These are phyloP conservation scores for Podosphaera fusca DNA, from an alignment of 2,329 filamentous ascomycete genomes.

Conservation along the genomic window DNA sequence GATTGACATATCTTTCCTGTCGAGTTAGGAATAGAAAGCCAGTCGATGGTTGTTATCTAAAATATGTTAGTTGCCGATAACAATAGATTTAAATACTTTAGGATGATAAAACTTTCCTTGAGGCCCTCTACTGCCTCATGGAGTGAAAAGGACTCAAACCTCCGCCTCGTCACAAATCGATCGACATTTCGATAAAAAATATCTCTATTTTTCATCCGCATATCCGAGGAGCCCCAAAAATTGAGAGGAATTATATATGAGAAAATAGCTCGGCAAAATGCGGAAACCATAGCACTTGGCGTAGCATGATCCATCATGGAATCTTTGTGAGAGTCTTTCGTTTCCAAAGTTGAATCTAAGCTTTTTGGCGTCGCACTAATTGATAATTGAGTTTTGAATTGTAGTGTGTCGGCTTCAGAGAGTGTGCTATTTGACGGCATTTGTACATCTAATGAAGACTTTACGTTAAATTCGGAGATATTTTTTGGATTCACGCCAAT, in stretches of 20 bases:
- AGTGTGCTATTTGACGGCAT: not conserved
- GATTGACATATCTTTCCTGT: constrained; percentile 38
- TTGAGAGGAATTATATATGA: constrained; percentile 46
- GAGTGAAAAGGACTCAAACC: constrained; percentile 60
- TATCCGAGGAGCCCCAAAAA: constrained; percentile 44
- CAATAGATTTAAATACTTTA: not conserved
- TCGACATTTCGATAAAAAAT: constrained; percentile 47
- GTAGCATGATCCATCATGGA: constrained; percentile 43
- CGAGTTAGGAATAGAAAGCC: constrained; percentile 38
- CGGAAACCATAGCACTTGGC: constrained; percentile 45
- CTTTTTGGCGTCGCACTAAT: not conserved
- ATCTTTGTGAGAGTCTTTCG: constrained; percentile 15
- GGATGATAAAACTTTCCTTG: constrained; percentile 29
- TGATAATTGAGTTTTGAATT: constrained; percentile 9
- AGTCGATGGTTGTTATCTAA: constrained; percentile 44
- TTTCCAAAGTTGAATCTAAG: constrained; percentile 6
- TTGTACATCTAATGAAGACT: not conserved
- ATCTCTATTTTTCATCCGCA: constrained; percentile 33
- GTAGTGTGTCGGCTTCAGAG: constrained; percentile 4
- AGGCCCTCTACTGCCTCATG: constrained; percentile 57
- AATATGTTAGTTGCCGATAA: not conserved
- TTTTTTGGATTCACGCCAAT: too few species aligned
- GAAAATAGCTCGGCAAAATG: constrained; percentile 64
- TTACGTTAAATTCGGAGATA: too few species aligned
- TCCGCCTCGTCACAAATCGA: constrained; percentile 50